These are phyloP conservation scores for Pestalotiopsis sp. DNA, from an alignment of 2,329 filamentous ascomycete species.

Conservation along the genomic window DNA sequence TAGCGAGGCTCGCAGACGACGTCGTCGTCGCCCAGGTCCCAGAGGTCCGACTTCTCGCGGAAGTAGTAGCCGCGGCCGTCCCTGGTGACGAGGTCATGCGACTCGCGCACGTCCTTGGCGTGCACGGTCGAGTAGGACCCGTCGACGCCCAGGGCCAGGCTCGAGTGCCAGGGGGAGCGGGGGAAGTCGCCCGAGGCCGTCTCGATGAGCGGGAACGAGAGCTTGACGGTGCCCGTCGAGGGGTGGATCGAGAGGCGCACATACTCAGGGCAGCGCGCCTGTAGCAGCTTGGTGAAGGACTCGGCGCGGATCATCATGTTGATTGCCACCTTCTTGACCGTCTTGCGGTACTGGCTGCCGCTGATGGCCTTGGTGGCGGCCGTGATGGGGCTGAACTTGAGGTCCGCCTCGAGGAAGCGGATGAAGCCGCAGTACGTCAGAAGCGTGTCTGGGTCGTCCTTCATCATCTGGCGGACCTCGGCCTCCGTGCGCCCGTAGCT, in stretches of 20 bases:
- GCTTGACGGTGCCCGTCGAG: not conserved
- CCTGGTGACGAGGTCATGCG: not conserved
- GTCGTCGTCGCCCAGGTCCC: no score
- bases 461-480: not conserved
- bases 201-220: not conserved
- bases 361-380: not conserved
- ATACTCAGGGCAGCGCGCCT: constrained; percentile 14
- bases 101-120: not conserved
- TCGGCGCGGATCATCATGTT: not conserved
- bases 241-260: not conserved
- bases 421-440: not conserved
- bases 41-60: not conserved
- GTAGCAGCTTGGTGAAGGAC: not conserved
- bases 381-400: not conserved
- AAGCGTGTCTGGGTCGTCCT: not conserved
- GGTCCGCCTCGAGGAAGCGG: not conserved
- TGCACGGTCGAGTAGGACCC: not conserved
- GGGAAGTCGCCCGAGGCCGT: not conserved
- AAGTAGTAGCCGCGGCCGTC: not conserved
- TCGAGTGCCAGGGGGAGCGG: not conserved
- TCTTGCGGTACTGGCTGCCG: not conserved
- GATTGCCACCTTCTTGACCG: not conserved
- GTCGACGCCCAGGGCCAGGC: not conserved
- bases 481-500: not conserved
- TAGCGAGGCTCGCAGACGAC: no score